Conservation (phyloP, 169 alveolate genomes). For the Babesia caballi region DNA sequence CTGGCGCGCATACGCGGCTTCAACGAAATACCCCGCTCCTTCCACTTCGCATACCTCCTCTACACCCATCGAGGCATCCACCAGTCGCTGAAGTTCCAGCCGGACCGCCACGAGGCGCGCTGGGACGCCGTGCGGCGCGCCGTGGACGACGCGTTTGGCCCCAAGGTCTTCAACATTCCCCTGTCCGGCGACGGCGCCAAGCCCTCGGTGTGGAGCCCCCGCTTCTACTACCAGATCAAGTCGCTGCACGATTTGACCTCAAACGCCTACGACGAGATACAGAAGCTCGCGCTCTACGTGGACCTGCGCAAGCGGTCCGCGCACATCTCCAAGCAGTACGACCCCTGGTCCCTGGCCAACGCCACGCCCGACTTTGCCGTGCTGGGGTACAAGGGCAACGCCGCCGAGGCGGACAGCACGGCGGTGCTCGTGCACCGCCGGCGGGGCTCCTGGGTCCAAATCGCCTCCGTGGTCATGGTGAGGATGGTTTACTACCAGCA, state of each 20-base stretch:
- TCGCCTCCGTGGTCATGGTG: conserved; percentile 8
- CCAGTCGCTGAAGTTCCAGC: conserved; percentile 3
- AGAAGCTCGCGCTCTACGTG: conserved; percentile 11
- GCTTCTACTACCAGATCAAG: neutral
- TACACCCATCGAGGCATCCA: conserved; percentile 21
- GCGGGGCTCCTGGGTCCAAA: conserved; percentile 31
- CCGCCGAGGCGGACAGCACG: neutral
- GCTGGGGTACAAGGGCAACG: neutral
- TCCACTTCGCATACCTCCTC: conserved; percentile 5
- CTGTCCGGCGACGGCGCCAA: conserved; percentile 2
- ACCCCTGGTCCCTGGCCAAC: conserved; percentile 11
- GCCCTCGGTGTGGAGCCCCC: too few species aligned
- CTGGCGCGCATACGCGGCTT: conserved; percentile 28
- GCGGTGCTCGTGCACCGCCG: conserved; percentile 8
- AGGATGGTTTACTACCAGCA: neutral
- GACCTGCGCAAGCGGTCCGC: neutral
- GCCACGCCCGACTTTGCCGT: conserved; percentile 21
- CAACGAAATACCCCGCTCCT: neutral
- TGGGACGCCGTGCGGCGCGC: conserved; percentile 8
- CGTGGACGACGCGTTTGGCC: neutral
- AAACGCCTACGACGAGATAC: conserved; percentile 19
- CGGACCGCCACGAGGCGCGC: conserved; percentile 20
- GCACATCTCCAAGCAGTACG: neutral
- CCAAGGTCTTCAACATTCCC: neutral
- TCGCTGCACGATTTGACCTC: conserved; percentile 20